Evolutionary conservation across 208 protist genomes (phyloP).

Genomic region (Strigomonas culicis): DNA sequence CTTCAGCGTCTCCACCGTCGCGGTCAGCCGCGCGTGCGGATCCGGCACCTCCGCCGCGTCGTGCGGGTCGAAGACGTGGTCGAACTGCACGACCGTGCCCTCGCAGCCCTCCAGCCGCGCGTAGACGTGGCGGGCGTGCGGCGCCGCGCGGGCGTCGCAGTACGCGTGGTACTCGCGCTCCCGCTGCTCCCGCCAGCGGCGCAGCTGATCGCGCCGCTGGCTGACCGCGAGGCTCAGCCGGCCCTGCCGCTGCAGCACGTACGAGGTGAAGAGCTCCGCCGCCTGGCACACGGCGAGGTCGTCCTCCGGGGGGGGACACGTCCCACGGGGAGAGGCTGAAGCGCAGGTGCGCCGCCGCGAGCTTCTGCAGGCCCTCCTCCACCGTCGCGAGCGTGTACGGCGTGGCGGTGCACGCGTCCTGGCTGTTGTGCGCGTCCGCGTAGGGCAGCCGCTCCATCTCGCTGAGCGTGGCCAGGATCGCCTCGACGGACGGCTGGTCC

Average conservation of each 20-base stretch:
- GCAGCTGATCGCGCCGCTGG: constrained; percentile 49
- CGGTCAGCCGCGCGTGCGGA: constrained; percentile 4
- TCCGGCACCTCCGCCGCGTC: constrained; percentile 12
- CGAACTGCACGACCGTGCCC: constrained; percentile 78
- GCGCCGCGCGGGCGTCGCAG: constrained; percentile 36
- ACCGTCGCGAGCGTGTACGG: constrained; percentile 77
- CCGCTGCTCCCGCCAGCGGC: constrained; percentile 63
- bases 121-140: constrained; percentile 79
- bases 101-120: constrained; percentile 84
- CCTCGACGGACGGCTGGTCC: constrained; percentile 76
- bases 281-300: constrained; percentile 64
- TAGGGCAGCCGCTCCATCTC: constrained; percentile 76
- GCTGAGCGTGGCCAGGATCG: constrained; percentile 63
- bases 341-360: constrained; percentile 52
- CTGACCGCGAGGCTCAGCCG: constrained; percentile 48
- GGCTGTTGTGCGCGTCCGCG: constrained; percentile 67
- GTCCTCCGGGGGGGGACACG: constrained; percentile 69
- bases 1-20: constrained; percentile 42
- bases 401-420: constrained; percentile 40
- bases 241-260: constrained; percentile 76
- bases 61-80: constrained; percentile 59
- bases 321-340: constrained; percentile 85
- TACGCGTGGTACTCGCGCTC: constrained; percentile 77
- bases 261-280: constrained; percentile 76
- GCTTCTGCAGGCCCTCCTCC: constrained; percentile 45